A percentile compares a stretch with the other conserved stretches of the same genome.
These are phyloP conservation scores for Barnettozyma pratensis DNA, from an alignment of 805 yeast genomes.

Conservation along the genomic window DNA sequence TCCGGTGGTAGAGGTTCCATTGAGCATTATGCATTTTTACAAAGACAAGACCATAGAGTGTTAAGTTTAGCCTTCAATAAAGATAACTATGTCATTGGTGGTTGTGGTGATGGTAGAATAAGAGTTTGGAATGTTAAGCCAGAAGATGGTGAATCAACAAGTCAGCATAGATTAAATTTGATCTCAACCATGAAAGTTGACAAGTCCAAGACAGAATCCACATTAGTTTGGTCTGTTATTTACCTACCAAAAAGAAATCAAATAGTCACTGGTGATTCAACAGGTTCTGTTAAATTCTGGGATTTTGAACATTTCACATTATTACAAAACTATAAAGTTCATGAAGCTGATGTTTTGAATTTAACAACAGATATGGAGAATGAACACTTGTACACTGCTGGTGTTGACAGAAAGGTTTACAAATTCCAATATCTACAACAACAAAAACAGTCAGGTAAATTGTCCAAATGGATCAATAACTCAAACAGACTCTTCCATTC, in stretches of 20 bases:
- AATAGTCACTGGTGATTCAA: slow-evolving; percentile 93
- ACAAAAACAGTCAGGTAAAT: slow-evolving; percentile 35
- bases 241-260: slow-evolving; percentile 61
- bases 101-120: slow-evolving; percentile 92
- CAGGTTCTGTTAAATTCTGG: slow-evolving; percentile 94
- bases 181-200: slow-evolving; percentile 87
- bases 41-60: slow-evolving; percentile 79
- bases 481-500: slow-evolving; percentile 79
- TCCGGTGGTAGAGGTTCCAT: slow-evolving; percentile 80
- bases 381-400: slow-evolving; percentile 73
- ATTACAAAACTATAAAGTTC: slow-evolving; percentile 74
- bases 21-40: slow-evolving; percentile 71
- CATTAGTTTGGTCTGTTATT: slow-evolving; percentile 84
- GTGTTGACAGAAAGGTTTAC: slow-evolving; percentile 89
- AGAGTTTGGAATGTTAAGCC: slow-evolving; percentile 65
- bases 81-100: slow-evolving; percentile 69
- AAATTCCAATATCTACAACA: slow-evolving; percentile 39
- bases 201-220: slow-evolving; percentile 76
- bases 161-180: slow-evolving; percentile 52
- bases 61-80: slow-evolving; percentile 73
- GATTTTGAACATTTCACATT: slow-evolving; percentile 72
- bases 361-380: slow-evolving; percentile 57
- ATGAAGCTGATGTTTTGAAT: slow-evolving; percentile 87
- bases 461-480: slow-evolving; percentile 65
- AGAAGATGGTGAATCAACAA: slow-evolving; percentile 26